Evolutionary conservation across 1,284 basidiomycete species (phyloP).

Genomic region (Boletus albobrunnescens): DNA sequence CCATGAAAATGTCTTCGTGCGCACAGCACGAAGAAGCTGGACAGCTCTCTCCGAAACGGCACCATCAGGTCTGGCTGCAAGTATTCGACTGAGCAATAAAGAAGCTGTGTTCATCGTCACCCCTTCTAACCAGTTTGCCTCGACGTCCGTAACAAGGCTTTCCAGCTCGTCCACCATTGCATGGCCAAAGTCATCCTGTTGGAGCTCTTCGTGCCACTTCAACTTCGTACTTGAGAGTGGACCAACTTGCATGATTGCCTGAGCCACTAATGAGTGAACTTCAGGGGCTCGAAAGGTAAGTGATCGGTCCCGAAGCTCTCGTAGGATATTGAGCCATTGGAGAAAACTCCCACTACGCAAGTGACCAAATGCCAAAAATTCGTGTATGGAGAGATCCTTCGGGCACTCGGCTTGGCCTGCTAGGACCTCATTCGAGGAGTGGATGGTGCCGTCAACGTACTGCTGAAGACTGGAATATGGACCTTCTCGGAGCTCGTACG

Average conservation of each 20-base stretch:
- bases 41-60: conserved; percentile 7
- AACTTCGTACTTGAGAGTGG: conserved; percentile 8
- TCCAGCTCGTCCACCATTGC: conserved; percentile 34
- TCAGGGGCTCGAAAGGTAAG: conserved; percentile 38
- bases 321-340: conserved; percentile 48
- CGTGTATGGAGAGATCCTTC: conserved; percentile 37
- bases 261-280: conserved; percentile 39
- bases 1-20: conserved; percentile 37
- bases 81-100: conserved; percentile 34
- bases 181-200: conserved; percentile 27
- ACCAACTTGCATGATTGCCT: conserved; percentile 43
- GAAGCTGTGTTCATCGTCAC: conserved; percentile 36
- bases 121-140: conserved; percentile 43
- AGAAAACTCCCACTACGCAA: conserved; percentile 41
- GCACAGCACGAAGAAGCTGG: conserved; percentile 31
- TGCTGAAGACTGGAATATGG: conserved; percentile 36
- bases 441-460: conserved; percentile 34
- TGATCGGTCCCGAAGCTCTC: conserved; percentile 36
- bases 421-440: conserved; percentile 39
- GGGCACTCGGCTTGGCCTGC: conserved; percentile 36
- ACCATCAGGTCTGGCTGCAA: conserved; percentile 23
- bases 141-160: conserved; percentile 26
- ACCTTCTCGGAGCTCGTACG: conserved; percentile 25
- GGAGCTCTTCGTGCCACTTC: conserved; percentile 36
- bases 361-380: conserved; percentile 40